phyloP scores from a whole-genome alignment of 352 stramenopile genomes.

The Phytopythium chamaehyphon region DNA sequence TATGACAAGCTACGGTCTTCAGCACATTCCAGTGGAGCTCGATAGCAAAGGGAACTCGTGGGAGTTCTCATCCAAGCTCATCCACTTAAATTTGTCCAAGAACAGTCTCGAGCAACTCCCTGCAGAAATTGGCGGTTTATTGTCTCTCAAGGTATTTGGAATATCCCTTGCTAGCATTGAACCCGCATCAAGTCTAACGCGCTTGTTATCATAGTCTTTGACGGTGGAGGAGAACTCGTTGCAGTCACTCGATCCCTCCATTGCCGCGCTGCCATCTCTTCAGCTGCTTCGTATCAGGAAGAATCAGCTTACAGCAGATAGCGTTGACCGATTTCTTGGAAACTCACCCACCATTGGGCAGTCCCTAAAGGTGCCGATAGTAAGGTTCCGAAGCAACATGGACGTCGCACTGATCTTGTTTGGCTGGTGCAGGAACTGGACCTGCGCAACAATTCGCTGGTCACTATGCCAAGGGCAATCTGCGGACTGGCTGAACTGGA shows the following conservation, averaged over 20 bases:
- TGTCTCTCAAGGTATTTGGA: constrained; percentile 33
- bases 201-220: too few species aligned
- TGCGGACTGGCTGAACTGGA: constrained; percentile 36
- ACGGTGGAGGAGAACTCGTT: constrained; percentile 68
- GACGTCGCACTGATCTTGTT: neutral
- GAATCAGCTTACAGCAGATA: constrained; percentile 53
- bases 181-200: neutral
- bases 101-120: constrained; percentile 52
- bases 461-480: constrained; percentile 33
- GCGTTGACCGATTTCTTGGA: constrained; percentile 38
- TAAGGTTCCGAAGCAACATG: too few species aligned
- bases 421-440: constrained; percentile 49
- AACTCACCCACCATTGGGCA: constrained; percentile 9
- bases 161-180: constrained; percentile 1
- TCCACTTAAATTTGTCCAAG: constrained; percentile 68
- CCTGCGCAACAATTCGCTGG: constrained; percentile 64
- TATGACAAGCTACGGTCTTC: constrained; percentile 31
- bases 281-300: constrained; percentile 68
- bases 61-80: constrained; percentile 43
- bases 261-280: constrained; percentile 43
- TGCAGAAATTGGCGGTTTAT: constrained; percentile 35
- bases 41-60: constrained; percentile 11
- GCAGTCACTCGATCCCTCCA: constrained; percentile 31
- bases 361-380: constrained; percentile 36
- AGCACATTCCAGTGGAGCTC: constrained; percentile 25